These are phyloP conservation scores for Darksidea phi DNA, from an alignment of 495 filamentous ascomycete genomes.

Conservation along the genomic window DNA sequence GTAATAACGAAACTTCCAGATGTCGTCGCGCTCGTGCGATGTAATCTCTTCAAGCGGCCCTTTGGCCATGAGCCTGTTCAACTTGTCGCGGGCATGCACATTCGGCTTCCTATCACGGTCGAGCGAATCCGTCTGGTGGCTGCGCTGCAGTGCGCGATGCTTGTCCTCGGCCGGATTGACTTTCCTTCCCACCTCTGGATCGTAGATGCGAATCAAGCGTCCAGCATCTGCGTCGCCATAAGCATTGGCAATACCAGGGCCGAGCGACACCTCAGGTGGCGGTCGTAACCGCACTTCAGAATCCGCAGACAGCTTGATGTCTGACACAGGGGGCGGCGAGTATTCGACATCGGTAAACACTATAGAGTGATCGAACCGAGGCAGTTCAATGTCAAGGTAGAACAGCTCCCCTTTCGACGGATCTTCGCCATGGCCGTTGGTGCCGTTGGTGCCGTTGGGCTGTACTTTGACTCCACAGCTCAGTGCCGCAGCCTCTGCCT, in stretches of 20 bases:
- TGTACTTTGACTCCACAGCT: constrained; percentile 22
- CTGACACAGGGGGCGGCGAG: constrained; percentile 73
- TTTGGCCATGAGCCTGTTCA: constrained; percentile 88
- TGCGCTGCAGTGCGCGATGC: constrained; percentile 85
- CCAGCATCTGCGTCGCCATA: constrained; percentile 54
- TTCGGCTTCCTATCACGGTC: constrained; percentile 95
- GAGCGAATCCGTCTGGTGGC: constrained; percentile 86
- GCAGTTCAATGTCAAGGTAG: constrained; percentile 83
- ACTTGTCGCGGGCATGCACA: constrained; percentile 89
- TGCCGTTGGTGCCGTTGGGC: constrained; percentile 10
- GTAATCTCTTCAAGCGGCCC: constrained; percentile 85
- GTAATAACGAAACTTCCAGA: constrained; percentile 97
- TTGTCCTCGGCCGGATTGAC: constrained; percentile 97
- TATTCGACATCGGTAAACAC: constrained; percentile 96
- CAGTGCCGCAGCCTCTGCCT: constrained; percentile 17
- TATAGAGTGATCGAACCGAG: constrained; percentile 91
- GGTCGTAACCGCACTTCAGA: constrained; percentile 71
- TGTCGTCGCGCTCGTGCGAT: constrained; percentile 86
- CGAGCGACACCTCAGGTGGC: constrained; percentile 77
- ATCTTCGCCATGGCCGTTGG: constrained; percentile 40
- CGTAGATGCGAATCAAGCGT: constrained; percentile 78
- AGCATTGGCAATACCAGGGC: constrained; percentile 68
- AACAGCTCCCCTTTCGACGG: constrained; percentile 61
- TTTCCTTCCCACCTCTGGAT: constrained; percentile 81
- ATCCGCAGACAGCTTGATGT: constrained; percentile 58